A percentile compares a stretch with the other conserved stretches of the same genome.
phyloP scores from a whole-genome alignment of 305 asterid genomes.

The Rubia occidens region DNA sequence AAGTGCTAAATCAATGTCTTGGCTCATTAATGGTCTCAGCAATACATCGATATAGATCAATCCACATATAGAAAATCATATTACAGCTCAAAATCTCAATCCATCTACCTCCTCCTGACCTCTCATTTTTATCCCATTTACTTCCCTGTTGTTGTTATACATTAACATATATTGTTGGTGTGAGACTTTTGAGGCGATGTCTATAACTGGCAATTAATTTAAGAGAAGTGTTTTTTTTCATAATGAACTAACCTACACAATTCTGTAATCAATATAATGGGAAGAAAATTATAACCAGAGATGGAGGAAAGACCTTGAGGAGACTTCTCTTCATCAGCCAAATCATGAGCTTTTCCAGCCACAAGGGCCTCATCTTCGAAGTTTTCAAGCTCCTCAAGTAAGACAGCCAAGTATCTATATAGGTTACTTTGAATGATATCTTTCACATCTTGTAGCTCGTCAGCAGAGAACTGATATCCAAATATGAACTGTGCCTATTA shows the following conservation, averaged over 20 bases:
- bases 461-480: conserved; percentile 43
- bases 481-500: conserved; percentile 55
- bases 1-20: background rate
- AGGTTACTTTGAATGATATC: conserved; percentile 48
- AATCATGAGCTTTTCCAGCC: conserved; percentile 13
- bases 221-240: background rate
- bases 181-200: background rate
- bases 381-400: conserved; percentile 63
- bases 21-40: background rate
- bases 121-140: background rate
- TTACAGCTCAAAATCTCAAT: background rate
- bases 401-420: conserved; percentile 42
- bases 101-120: background rate
- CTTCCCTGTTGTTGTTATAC: background rate
- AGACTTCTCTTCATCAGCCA: conserved; percentile 7
- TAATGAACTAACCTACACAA: background rate
- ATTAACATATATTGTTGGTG: background rate
- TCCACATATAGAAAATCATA: background rate
- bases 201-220: background rate
- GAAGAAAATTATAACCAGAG: background rate
- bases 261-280: background rate
- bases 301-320: conserved; percentile 8
- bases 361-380: conserved; percentile 50
- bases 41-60: background rate
- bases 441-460: conserved; percentile 54